Evolutionary conservation across 2,329 filamentous ascomycete species (phyloP).

Genomic region (Alternaria incomplexa): DNA sequence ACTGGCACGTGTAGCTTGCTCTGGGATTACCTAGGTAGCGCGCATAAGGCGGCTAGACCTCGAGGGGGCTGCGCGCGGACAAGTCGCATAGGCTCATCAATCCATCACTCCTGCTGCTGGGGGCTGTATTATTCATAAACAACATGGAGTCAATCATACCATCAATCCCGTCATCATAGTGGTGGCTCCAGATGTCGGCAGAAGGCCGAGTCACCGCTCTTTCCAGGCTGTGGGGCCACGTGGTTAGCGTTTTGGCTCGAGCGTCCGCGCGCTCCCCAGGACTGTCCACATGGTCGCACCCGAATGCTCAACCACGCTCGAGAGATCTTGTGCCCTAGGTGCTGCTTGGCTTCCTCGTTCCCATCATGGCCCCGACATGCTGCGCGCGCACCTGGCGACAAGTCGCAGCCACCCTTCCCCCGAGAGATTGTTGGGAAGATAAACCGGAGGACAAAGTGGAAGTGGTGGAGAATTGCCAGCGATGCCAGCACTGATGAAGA

Average conservation of each 20-base stretch:
- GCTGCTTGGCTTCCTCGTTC: too few species aligned
- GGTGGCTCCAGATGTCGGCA: not conserved
- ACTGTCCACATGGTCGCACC: too few species aligned
- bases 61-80: not conserved
- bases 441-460: too few species aligned
- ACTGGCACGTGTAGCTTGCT: not conserved
- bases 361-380: too few species aligned
- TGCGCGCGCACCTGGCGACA: too few species aligned
- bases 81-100: not conserved
- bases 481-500: slow-evolving; percentile 29
- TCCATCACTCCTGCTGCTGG: not conserved
- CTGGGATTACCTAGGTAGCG: not conserved
- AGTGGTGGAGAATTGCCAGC: slow-evolving; percentile 17
- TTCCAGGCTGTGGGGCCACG: too few species aligned
- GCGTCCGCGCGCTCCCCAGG: too few species aligned
- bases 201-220: not conserved
- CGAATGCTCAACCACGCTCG: too few species aligned
- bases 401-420: too few species aligned
- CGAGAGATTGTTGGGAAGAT: too few species aligned
- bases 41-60: not conserved
- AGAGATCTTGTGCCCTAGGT: too few species aligned
- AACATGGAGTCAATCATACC: not conserved
- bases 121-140: not conserved
- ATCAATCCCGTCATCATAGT: not conserved
- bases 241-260: too few species aligned